Percentiles rank a stretch among this genome's conserved stretches.
These are phyloP conservation scores for Lasiosphaeria miniovina DNA, from an alignment of 495 filamentous ascomycete species.

Conservation along the genomic window DNA sequence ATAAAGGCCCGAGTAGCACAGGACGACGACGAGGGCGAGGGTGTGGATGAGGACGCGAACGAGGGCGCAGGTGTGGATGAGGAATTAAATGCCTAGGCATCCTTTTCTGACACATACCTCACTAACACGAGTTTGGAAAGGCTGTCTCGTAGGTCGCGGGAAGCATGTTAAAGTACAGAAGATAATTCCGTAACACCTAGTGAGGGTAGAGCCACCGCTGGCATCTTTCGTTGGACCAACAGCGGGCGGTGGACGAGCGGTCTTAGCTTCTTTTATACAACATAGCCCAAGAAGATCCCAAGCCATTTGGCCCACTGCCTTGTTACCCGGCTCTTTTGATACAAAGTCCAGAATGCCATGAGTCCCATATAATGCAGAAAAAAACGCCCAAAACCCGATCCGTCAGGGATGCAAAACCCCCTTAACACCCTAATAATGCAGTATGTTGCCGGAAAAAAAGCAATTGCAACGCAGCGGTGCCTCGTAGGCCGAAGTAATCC, in stretches of 20 bases:
- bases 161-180: too few relatives aligned
- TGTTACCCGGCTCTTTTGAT: constrained; percentile 1
- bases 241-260: too few relatives aligned
- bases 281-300: background rate
- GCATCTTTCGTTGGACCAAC: too few relatives aligned
- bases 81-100: too few relatives aligned
- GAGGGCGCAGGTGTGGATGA: background rate
- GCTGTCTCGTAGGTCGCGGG: too few relatives aligned
- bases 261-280: too few relatives aligned
- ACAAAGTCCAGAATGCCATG: constrained; percentile 10
- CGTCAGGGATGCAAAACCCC: constrained; percentile 21
- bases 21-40: constrained; percentile 43
- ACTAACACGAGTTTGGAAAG: too few relatives aligned
- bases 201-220: too few relatives aligned
- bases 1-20: constrained; percentile 60
- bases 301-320: background rate
- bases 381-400: constrained; percentile 8
- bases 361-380: constrained; percentile 20
- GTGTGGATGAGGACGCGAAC: background rate
- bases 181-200: too few relatives aligned
- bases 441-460: constrained; percentile 15
- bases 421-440: constrained; percentile 26
- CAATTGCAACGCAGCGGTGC: background rate
- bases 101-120: too few relatives aligned
- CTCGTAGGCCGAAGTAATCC: too few relatives aligned